Evolutionary conservation across 495 filamentous ascomycete species (phyloP), one percentile per base, ranked within the genome.

Genomic region (Xylaria flabelliformis): DNA sequence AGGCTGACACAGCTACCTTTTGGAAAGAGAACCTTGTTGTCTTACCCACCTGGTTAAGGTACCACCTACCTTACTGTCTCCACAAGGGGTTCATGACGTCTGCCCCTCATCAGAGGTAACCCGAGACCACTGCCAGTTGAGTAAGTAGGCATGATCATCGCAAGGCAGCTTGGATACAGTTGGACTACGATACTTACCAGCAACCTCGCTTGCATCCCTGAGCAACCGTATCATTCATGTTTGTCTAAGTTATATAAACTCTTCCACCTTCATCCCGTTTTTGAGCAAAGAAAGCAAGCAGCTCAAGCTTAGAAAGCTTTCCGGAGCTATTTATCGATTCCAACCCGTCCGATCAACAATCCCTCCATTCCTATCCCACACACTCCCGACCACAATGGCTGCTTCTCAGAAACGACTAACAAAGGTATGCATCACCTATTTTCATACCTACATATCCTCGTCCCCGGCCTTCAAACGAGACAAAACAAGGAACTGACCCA

Each of bases 371-470:
- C n/a, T 9, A 9, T 24, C 48, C 5, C 5, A 10, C 7, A 24
- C 15, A 24, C 19, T 26, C 19, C 64, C 65, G 48, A 19, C 62
- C 62, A 7, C 56, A 19, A 10, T 83, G 80, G 58, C 76, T 15
- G 73, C 71, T 10, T 74, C 78, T 4, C 78, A 81, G 59, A 83
- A 83, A 76, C 79, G 82, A 69, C 80, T 83, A 53, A 73, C 71
- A 64, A 83, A 83, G 75, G 81, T 80, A 72, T n/a, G 53, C 50
- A 53, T 26, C 50, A 26, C 50, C 50, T 21, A 13, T 53, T 26
- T 10, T 53, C 36, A 70, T 21, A 19, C 21, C 63, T 48, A 24
- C 17, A 32, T 36, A 26, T 36, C 7, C 36, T 39, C 36, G 8
- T 39, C 36, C 7, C 7, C 36, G 36, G 8, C 4, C 36, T 39